phyloP scores from a whole-genome alignment of 2,329 filamentous ascomycete species.

The Neophaeococcomyces aloes region DNA sequence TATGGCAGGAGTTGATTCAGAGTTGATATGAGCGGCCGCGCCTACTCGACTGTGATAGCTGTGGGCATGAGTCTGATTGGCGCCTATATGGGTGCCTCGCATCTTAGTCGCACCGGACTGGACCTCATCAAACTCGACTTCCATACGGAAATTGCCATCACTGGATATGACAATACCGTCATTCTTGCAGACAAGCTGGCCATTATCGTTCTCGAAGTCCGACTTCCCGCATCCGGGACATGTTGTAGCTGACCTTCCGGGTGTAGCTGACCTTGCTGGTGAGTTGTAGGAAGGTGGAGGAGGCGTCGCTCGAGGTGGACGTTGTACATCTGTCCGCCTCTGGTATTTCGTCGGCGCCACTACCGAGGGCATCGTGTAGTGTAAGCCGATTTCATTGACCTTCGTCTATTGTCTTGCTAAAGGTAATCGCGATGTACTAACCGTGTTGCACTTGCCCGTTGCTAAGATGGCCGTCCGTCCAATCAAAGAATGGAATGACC shows the following conservation, averaged over 20 bases:
- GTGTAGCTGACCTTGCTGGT: conserved; percentile 2
- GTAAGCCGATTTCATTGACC: too few relatives aligned
- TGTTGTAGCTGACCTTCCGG: background rate
- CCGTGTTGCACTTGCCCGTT: too few relatives aligned
- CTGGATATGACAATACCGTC: conserved; percentile 80
- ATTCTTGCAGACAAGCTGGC: conserved; percentile 53
- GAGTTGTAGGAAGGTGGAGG: conserved; percentile 1
- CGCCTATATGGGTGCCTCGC: conserved; percentile 77
- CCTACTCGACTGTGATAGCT: conserved; percentile 41
- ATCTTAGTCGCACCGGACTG: conserved; percentile 77
- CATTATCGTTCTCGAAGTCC: conserved; percentile 1
- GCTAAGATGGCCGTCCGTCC: too few relatives aligned
- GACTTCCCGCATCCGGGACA: background rate
- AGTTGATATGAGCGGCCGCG: conserved; percentile 28
- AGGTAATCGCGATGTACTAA: too few relatives aligned
- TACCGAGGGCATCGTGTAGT: too few relatives aligned
- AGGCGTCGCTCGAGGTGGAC: conserved; percentile 4
- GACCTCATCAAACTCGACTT: conserved; percentile 83
- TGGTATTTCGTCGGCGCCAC: too few relatives aligned
- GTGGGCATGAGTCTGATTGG: conserved; percentile 67
- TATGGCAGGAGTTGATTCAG: conserved; percentile 27
- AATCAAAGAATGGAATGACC: too few relatives aligned
- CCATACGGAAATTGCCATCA: conserved; percentile 74
- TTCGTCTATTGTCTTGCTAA: too few relatives aligned
- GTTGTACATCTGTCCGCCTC: background rate